Conservation (phyloP, 140 eudicot genomes). For the Flaveria floridana region DNA sequence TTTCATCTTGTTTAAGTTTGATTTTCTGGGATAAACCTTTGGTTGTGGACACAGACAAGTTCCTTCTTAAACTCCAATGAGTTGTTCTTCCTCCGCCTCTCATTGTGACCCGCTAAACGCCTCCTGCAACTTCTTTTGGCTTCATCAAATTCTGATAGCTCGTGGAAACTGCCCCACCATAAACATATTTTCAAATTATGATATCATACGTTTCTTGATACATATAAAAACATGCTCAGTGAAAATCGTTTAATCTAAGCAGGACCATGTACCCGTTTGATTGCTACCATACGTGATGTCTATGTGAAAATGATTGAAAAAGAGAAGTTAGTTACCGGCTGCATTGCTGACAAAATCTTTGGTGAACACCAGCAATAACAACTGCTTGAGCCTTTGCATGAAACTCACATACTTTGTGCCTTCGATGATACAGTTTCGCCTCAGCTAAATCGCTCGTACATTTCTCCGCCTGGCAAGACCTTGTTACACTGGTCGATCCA, state of each 20-base stretch:
- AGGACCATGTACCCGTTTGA: not conserved
- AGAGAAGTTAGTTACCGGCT: slow-evolving; percentile 43
- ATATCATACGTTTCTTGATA: not conserved
- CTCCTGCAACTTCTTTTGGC: slow-evolving; percentile 51
- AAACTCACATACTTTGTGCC: slow-evolving; percentile 60
- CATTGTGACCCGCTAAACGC: slow-evolving; percentile 51
- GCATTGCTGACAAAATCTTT: slow-evolving; percentile 64
- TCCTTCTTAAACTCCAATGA: slow-evolving; percentile 35
- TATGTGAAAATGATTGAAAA: not conserved
- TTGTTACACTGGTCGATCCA: slow-evolving; percentile 22
- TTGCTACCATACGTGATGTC: not conserved
- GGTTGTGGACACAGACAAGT: slow-evolving; percentile 22
- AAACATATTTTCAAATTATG: not conserved
- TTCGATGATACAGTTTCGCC: slow-evolving; percentile 53
- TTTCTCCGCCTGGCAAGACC: slow-evolving; percentile 55
- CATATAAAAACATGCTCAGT: not conserved
- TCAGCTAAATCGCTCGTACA: slow-evolving; percentile 46
- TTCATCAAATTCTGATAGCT: slow-evolving; percentile 43
- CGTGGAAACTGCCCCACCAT: slow-evolving; percentile 40
- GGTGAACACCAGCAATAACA: slow-evolving; percentile 48
- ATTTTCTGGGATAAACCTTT: slow-evolving; percentile 18
- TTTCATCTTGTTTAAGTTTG: slow-evolving; percentile 10
- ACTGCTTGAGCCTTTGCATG: slow-evolving; percentile 58
- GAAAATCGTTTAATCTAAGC: not conserved
- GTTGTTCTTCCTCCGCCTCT: slow-evolving; percentile 49